Evolutionary conservation across 805 yeast genomes (phyloP).

Genomic region (Yarrowia keelungensis): DNA sequence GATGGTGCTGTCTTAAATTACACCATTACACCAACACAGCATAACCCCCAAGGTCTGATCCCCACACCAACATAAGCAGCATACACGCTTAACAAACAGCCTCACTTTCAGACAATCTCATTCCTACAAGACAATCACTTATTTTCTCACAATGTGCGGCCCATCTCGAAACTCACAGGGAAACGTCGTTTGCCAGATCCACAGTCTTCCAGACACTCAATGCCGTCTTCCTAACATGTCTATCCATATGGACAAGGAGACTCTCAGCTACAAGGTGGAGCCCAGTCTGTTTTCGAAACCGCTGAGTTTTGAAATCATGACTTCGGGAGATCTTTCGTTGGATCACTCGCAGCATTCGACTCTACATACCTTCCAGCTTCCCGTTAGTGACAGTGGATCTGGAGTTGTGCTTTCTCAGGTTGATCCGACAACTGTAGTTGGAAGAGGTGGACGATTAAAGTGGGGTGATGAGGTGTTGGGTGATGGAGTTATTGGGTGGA

Average conservation of each 20-base stretch:
- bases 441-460: slow-evolving; percentile 18
- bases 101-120: no score
- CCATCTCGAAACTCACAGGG: slow-evolving; percentile 8
- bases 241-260: slow-evolving; percentile 18
- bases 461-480: slow-evolving; percentile 22
- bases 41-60: slow-evolving; percentile 25
- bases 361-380: slow-evolving; percentile 1
- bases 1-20: no score
- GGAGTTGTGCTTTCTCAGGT: not conserved
- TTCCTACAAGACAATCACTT: no score
- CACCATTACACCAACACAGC: not conserved
- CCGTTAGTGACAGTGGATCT: not conserved
- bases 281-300: slow-evolving; percentile 26
- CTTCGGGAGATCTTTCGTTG: slow-evolving; percentile 19
- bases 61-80: not conserved
- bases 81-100: not conserved
- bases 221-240: slow-evolving; percentile 25
- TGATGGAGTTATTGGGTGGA: slow-evolving; percentile 38
- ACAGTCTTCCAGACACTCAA: not conserved
- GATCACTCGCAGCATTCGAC: not conserved
- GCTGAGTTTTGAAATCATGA: slow-evolving; percentile 28
- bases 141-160: slow-evolving; percentile 9
- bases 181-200: slow-evolving; percentile 21
- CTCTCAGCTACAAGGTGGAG: slow-evolving; percentile 17
- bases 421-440: slow-evolving; percentile 19